These are phyloP conservation scores for Cynara cardunculus DNA, from an alignment of 129 eudicot species.

Conservation along the genomic window DNA sequence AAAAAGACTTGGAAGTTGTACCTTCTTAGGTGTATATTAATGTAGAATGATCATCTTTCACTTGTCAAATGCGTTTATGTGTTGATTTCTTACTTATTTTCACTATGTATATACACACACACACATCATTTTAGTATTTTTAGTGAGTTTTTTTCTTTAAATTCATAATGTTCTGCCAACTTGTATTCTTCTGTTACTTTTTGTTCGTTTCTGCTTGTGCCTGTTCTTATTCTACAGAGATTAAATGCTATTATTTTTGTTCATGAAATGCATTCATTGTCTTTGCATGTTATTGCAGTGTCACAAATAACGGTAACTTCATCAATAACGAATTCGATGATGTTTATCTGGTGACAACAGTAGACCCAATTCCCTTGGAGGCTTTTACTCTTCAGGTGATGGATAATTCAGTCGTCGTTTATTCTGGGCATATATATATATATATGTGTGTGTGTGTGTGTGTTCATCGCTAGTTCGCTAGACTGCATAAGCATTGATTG, in stretches of 20 bases:
- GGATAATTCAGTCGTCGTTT: neutral
- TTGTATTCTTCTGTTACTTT: neutral
- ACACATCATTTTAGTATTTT: neutral
- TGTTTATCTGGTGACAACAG: constrained; percentile 88
- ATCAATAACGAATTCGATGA: constrained; percentile 88
- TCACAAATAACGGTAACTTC: constrained; percentile 65
- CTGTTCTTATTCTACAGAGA: neutral
- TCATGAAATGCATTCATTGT: constrained; percentile 10
- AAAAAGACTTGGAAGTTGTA: neutral
- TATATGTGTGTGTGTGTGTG: neutral
- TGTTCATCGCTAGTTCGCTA: neutral
- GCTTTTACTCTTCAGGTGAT: constrained; percentile 96
- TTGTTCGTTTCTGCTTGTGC: constrained; percentile 6
- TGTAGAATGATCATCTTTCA: neutral
- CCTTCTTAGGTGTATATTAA: neutral
- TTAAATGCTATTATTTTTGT: constrained; percentile 6
- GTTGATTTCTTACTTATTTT: neutral
- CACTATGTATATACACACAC: neutral
- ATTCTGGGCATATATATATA: neutral
- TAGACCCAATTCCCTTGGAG: constrained; percentile 85
- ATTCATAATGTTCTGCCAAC: neutral
- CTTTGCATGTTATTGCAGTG: constrained; percentile 51
- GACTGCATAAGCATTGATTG: neutral
- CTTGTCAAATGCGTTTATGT: neutral
- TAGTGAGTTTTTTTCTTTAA: neutral